Base-by-base conservation (phyloP, 306 rosid species). In the Oxytropis ochrocephala region DNA sequence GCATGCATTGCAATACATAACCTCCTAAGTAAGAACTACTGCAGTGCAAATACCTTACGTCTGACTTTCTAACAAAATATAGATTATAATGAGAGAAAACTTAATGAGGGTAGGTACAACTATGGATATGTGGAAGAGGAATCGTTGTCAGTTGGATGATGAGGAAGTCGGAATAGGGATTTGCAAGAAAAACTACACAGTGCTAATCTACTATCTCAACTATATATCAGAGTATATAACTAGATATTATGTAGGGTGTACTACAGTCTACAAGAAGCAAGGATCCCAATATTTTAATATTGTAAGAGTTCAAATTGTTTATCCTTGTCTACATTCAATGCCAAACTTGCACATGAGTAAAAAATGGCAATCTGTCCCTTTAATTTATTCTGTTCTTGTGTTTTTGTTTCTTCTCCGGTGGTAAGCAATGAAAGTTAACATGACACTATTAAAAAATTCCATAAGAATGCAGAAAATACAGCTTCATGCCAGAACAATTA, bases 401-500 rank as follows among this genome's bases (percentile, higher is more conserved):
- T 24, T 57, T 14, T 47, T 36, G 38, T 66, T 5, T 14, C 56
- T 46, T 66, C 57, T 33, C 38, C 9, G 35, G 33, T 57, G 42
- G 24, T 11, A 53, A 73, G 44, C 36, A 47, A 21, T 61, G 54
- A 60, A 49, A 14, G 13, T 57, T 12, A 62, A 32, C 14, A 41
- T 4, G 11, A 41, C 21, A 60, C 61, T 72, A 39, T n/a, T 60
- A 1, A 27, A 56, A 32, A 56, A 38, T 13, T 35, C 46, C 39
- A 19, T 43, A 66, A 27, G 27, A 72, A 67, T 36, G 39, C 46
- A 51, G 49, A 54, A 59, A 30, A 41, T 43, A 61, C 54, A 73
- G 32, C 35, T 57, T 21, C 47, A 67, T 67, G 57, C 36, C 17
- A 42, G n/a, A 80, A 69, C 69, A 60, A 38, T 18, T 53, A 57